Conservation (phyloP, 257 asterid genomes). For the Cynanchum wilfordii region DNA sequence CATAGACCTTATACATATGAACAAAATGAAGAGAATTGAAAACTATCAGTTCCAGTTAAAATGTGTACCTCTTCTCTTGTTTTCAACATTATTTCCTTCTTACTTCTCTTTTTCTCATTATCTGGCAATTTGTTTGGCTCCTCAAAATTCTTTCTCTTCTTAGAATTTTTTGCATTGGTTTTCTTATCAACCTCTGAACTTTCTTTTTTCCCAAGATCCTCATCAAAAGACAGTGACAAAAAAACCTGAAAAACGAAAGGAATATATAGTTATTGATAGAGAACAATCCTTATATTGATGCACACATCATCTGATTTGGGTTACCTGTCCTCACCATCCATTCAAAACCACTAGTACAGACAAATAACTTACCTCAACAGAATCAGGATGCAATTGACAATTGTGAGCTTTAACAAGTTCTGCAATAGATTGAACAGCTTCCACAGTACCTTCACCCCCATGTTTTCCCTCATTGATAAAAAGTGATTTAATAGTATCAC, state of each 20-base stretch:
- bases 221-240: constrained; percentile 73
- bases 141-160: constrained; percentile 56
- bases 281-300: background rate
- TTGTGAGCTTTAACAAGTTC: constrained; percentile 68
- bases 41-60: constrained; percentile 5
- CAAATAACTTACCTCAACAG: constrained; percentile 57
- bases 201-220: constrained; percentile 71
- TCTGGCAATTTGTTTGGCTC: constrained; percentile 53
- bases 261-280: background rate
- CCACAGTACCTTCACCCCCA: constrained; percentile 92
- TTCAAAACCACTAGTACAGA: background rate
- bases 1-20: constrained; percentile 17
- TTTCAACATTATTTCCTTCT: constrained; percentile 59
- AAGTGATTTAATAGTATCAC: constrained; percentile 62
- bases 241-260: constrained; percentile 44
- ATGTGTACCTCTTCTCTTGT: constrained; percentile 77
- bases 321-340: background rate
- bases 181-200: constrained; percentile 43
- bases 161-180: constrained; percentile 46
- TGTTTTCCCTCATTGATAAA: constrained; percentile 86
- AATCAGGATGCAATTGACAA: constrained; percentile 91
- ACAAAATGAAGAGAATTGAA: constrained; percentile 1
- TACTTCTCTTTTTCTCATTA: constrained; percentile 58
- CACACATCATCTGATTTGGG: background rate
- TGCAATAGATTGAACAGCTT: constrained; percentile 81